These are phyloP conservation scores for Forsythia suspensa DNA, from an alignment of 257 asterid genomes.

Conservation along the genomic window DNA sequence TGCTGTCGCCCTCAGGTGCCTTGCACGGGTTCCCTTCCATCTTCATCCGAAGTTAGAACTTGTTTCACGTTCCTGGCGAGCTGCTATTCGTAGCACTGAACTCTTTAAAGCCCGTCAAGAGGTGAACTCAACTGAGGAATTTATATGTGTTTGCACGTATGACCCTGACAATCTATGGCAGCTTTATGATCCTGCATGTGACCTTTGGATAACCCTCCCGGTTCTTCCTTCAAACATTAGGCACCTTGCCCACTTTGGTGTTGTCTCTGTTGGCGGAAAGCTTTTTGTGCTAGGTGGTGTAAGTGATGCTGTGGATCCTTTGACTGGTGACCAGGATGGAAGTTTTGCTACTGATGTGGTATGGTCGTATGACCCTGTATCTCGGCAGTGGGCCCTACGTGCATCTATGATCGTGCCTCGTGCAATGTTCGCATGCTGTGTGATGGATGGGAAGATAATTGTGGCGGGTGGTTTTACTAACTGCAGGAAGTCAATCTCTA, in stretches of 20 bases:
- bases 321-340: constrained; percentile 95
- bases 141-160: constrained; percentile 79
- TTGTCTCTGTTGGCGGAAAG: constrained; percentile 83
- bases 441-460: constrained; percentile 77
- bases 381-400: constrained; percentile 62
- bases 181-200: constrained; percentile 75
- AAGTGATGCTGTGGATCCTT: constrained; percentile 94
- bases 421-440: constrained; percentile 97
- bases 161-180: constrained; percentile 98
- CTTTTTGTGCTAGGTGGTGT: constrained; percentile 92
- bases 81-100: constrained; percentile 67
- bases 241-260: constrained; percentile 93
- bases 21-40: constrained; percentile 88
- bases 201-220: constrained; percentile 94
- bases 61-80: constrained; percentile 90
- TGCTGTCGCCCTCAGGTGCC: constrained; percentile 89
- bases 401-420: constrained; percentile 90
- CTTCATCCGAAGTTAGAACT: constrained; percentile 77
- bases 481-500: constrained; percentile 88
- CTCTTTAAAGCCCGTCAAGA: constrained; percentile 88
- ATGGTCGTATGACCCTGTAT: constrained; percentile 83
- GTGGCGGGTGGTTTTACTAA: constrained; percentile 95
- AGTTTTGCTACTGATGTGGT: constrained; percentile 91
- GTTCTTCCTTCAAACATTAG: constrained; percentile 79
- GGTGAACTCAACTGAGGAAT: constrained; percentile 74